These are phyloP conservation scores for Curvularia verruculosa DNA, from an alignment of 2,329 filamentous ascomycete species.

Conservation along the genomic window DNA sequence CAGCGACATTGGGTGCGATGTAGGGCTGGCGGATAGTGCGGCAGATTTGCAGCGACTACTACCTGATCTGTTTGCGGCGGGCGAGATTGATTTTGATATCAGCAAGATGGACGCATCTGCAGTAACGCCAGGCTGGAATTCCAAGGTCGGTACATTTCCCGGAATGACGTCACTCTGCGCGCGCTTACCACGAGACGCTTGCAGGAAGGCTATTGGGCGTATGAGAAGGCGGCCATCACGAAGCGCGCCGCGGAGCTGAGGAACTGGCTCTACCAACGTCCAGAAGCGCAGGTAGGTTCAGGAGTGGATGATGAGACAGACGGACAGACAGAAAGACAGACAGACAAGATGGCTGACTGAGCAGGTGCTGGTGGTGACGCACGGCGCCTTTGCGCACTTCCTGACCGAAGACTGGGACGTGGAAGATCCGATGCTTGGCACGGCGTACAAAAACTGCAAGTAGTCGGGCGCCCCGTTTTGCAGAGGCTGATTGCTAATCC, in stretches of 20 bases:
- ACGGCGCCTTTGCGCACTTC: conserved; percentile 85
- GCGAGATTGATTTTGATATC: conserved; percentile 59
- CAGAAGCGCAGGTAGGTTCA: conserved; percentile 34
- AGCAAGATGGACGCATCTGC: conserved; percentile 64
- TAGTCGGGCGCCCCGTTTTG: conserved; percentile 1
- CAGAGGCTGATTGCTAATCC: neutral
- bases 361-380: conserved; percentile 78
- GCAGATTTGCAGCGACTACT: conserved; percentile 54
- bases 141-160: conserved; percentile 57
- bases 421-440: conserved; percentile 37
- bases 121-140: conserved; percentile 72
- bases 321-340: no score
- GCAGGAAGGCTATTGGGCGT: conserved; percentile 43
- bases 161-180: neutral
- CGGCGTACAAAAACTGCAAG: conserved; percentile 43
- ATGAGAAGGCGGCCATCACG: conserved; percentile 35
- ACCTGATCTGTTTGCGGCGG: conserved; percentile 57
- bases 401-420: conserved; percentile 76
- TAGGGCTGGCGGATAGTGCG: conserved; percentile 58
- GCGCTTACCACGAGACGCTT: conserved; percentile 10
- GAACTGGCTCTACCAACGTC: conserved; percentile 35
- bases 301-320: neutral
- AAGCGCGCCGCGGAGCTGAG: conserved; percentile 39
- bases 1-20: conserved; percentile 75
- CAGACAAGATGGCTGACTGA: no score